Evolutionary conservation across 2,329 filamentous ascomycete genomes (phyloP).

Genomic region (Aspergillus proliferans): DNA sequence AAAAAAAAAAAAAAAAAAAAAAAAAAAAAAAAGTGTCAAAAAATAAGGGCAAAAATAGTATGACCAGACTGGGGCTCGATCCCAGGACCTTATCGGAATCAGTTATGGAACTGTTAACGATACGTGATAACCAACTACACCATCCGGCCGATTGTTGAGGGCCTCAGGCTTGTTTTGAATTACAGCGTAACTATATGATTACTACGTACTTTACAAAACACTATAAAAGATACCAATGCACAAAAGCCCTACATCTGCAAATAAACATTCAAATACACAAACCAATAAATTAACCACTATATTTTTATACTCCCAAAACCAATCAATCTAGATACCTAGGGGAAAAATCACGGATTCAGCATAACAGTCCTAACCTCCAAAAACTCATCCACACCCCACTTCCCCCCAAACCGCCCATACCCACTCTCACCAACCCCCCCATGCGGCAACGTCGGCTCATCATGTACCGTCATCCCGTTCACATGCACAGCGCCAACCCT

Average conservation of each 20-base stretch:
- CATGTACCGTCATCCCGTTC: constrained; percentile 20
- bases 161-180: too few relatives aligned
- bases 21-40: background rate
- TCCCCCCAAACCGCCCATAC: constrained; percentile 52
- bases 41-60: too few relatives aligned
- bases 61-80: constrained; percentile 2
- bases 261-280: too few relatives aligned
- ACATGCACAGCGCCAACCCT: constrained; percentile 23
- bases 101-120: constrained; percentile 3
- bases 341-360: constrained; percentile 26
- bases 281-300: too few relatives aligned
- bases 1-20: background rate
- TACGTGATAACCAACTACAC: constrained; percentile 31
- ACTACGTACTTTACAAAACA: too few relatives aligned
- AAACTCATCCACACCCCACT: constrained; percentile 51
- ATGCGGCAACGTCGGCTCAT: constrained; percentile 48
- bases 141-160: constrained; percentile 17
- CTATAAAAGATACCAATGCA: too few relatives aligned
- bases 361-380: constrained; percentile 55
- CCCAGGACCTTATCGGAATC: constrained; percentile 1
- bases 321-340: too few relatives aligned
- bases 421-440: constrained; percentile 58
- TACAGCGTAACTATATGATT: too few relatives aligned
- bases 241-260: too few relatives aligned
- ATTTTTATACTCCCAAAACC: too few relatives aligned